These are phyloP conservation scores for Rhizoclosmatium sp. DNA, from an alignment of 192 early-diverging fungal genomes.

Conservation along the genomic window DNA sequence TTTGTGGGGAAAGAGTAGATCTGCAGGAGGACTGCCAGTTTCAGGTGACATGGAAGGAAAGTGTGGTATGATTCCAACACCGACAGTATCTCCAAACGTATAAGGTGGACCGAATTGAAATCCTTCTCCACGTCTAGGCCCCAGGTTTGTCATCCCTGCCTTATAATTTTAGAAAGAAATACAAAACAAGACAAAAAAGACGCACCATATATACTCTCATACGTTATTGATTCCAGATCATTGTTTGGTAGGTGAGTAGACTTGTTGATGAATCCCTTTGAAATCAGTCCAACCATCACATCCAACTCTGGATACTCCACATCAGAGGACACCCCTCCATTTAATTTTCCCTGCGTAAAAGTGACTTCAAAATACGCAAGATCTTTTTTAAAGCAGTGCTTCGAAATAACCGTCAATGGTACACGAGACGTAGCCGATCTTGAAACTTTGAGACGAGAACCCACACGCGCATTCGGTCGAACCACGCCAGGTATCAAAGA, in stretches of 20 bases:
- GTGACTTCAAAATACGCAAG: neutral
- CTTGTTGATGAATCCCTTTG: neutral
- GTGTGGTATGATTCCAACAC: constrained; percentile 31
- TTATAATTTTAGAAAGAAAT: too few species aligned
- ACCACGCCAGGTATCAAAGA: neutral
- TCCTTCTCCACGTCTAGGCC: constrained; percentile 39
- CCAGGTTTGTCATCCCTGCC: constrained; percentile 30
- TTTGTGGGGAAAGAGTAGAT: neutral
- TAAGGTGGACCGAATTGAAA: constrained; percentile 42
- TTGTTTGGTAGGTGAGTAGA: neutral
- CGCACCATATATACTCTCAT: constrained; percentile 7
- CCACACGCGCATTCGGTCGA: neutral
- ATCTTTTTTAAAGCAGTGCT: neutral
- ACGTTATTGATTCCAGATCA: neutral
- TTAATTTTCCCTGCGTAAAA: neutral
- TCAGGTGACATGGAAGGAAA: neutral
- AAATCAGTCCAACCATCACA: constrained; percentile 17
- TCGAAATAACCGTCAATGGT: neutral
- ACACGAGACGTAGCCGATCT: neutral
- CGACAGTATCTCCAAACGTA: constrained; percentile 42
- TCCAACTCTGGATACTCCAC: neutral
- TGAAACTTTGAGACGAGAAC: neutral
- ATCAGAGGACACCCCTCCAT: neutral
- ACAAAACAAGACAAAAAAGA: too few species aligned
- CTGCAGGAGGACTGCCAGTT: neutral